Percentiles rank a stretch among this genome's conserved stretches.
Conservation (phyloP, 164 flowering plant species). For the Chloranthus sessilifolius region DNA sequence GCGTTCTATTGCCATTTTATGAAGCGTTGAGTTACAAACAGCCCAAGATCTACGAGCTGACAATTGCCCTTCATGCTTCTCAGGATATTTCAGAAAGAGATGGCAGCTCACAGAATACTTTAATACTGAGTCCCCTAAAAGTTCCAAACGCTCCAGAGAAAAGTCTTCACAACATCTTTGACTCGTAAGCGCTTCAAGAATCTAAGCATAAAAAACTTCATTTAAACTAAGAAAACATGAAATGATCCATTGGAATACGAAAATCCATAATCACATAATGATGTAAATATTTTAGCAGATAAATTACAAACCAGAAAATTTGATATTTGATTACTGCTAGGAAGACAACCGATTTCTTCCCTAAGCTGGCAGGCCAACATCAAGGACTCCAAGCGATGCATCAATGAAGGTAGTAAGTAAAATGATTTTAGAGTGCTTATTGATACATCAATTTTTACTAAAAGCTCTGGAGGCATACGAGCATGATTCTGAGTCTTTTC, state of each 20-base stretch:
- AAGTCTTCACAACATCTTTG: conserved; percentile 71
- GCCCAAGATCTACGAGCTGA: conserved; percentile 40
- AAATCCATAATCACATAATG: background rate
- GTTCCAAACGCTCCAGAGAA: conserved; percentile 90
- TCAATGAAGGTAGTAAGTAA: conserved; percentile 85
- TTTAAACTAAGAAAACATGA: conserved; percentile 2
- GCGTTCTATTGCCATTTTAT: conserved; percentile 56
- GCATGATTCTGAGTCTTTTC: conserved; percentile 36
- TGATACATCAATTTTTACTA: conserved; percentile 40
- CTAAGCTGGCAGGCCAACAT: conserved; percentile 92
- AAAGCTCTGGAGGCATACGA: conserved; percentile 90
- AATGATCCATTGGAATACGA: background rate
- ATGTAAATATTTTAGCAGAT: background rate
- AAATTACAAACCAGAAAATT: conserved; percentile 56
- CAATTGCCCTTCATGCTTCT: conserved; percentile 79
- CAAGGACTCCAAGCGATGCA: conserved; percentile 81
- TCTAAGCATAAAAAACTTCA: conserved; percentile 30
- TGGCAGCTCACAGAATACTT: conserved; percentile 83
- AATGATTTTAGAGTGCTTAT: conserved; percentile 43
- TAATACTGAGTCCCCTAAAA: conserved; percentile 91
- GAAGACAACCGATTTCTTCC: conserved; percentile 43
- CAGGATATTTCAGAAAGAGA: conserved; percentile 67
- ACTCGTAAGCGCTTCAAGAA: conserved; percentile 87
- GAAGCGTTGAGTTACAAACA: conserved; percentile 67
- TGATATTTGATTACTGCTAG: conserved; percentile 37